Conservation (phyloP, 805 yeast species). For the Wickerhamomyces silvicola region DNA sequence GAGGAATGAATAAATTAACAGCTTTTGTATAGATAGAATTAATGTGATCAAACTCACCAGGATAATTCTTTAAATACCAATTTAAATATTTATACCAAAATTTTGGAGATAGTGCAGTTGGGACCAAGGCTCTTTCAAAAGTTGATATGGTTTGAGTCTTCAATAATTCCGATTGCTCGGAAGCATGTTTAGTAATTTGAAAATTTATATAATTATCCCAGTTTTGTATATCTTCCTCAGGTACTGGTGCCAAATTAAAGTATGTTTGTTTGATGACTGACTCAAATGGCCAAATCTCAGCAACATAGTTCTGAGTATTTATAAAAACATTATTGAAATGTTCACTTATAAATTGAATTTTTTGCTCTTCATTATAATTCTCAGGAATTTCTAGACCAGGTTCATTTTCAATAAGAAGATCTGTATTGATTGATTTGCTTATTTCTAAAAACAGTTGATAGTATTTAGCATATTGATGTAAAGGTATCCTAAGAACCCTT, state of each 20-base stretch:
- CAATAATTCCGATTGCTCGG: constrained; percentile 11
- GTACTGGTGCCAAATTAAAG: constrained; percentile 45
- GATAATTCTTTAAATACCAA: constrained; percentile 36
- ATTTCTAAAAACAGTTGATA: constrained; percentile 42
- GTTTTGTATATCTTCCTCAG: constrained; percentile 34
- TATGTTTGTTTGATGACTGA: constrained; percentile 49
- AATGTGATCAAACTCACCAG: constrained; percentile 26
- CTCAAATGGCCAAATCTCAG: constrained; percentile 65
- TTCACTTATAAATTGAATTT: constrained; percentile 8
- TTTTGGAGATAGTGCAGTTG: constrained; percentile 51
- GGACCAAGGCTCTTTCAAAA: constrained; percentile 70
- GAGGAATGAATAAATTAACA: constrained; percentile 32
- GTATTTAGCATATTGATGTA: constrained; percentile 82
- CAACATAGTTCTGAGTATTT: constrained; percentile 15
- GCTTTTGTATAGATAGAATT: constrained; percentile 48
- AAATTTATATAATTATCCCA: constrained; percentile 64
- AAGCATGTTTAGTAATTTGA: constrained; percentile 33
- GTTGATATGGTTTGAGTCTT: constrained; percentile 33
- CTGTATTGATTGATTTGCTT: constrained; percentile 11
- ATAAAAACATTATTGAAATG: constrained; percentile 12
- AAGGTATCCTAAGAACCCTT: constrained; percentile 50
- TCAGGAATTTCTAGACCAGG: constrained; percentile 18
- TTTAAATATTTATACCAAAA: constrained; percentile 66
- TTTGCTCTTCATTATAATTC: constrained; percentile 14
- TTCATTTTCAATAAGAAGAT: constrained; percentile 11